These are phyloP conservation scores for Calycina herbarum DNA, from an alignment of 2,329 filamentous ascomycete genomes.

Conservation along the genomic window DNA sequence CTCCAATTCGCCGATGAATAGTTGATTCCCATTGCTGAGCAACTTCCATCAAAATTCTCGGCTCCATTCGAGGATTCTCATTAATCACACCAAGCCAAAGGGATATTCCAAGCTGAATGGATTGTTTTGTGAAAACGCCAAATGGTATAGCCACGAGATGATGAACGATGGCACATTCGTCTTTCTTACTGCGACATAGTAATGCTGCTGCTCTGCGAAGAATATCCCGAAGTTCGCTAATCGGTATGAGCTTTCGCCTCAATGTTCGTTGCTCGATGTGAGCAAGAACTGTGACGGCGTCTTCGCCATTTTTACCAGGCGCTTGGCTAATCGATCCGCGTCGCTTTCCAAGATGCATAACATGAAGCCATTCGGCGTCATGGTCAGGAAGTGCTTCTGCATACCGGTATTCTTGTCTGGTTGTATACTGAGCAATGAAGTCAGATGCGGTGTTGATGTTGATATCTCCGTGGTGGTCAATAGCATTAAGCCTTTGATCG, in stretches of 20 bases:
- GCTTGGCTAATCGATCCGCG: constrained; percentile 44
- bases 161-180: constrained; percentile 77
- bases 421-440: constrained; percentile 96
- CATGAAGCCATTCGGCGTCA: constrained; percentile 63
- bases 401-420: constrained; percentile 91
- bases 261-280: constrained; percentile 72
- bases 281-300: constrained; percentile 64
- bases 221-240: constrained; percentile 76
- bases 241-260: constrained; percentile 66
- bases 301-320: constrained; percentile 55
- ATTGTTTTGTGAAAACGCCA: constrained; percentile 87
- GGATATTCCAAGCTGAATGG: constrained; percentile 92
- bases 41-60: constrained; percentile 82
- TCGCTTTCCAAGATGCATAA: constrained; percentile 56
- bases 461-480: constrained; percentile 72
- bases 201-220: constrained; percentile 83
- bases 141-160: constrained; percentile 93
- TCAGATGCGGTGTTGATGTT: constrained; percentile 91
- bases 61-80: constrained; percentile 86
- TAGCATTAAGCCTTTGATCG: constrained; percentile 80
- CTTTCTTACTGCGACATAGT: constrained; percentile 73
- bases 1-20: constrained; percentile 72
- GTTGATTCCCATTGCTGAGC: constrained; percentile 88
- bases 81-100: constrained; percentile 97
- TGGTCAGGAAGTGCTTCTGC: constrained; percentile 73